Conservation (phyloP, 2,329 filamentous ascomycete species). For the Fusarium sp. region DNA sequence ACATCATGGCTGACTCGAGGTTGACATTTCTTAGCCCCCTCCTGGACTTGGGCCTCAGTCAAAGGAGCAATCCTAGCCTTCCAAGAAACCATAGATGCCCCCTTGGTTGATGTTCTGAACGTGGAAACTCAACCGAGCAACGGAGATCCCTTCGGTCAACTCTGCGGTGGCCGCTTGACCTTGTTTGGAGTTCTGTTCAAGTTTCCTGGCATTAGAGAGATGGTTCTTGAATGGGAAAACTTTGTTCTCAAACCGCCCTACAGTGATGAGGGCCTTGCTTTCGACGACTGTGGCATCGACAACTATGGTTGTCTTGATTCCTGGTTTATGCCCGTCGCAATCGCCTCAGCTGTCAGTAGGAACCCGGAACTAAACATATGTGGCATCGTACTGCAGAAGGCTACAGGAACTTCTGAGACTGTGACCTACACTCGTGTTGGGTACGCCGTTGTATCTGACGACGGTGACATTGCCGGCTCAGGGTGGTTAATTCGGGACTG, state of each 20-base stretch:
- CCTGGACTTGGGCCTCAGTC: neutral
- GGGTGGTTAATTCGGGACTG: neutral
- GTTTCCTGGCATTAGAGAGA: neutral
- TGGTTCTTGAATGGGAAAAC: too few relatives aligned
- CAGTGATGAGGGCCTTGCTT: neutral
- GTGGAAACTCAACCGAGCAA: neutral
- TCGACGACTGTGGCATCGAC: neutral
- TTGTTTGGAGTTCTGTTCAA: neutral
- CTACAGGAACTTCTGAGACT: too few relatives aligned
- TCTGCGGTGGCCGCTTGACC: neutral
- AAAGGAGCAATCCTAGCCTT: neutral
- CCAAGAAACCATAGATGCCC: too few relatives aligned
- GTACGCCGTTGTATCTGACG: neutral
- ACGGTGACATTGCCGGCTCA: neutral
- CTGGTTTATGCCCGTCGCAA: neutral
- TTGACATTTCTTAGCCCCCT: neutral
- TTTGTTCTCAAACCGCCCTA: neutral
- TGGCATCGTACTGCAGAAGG: neutral
- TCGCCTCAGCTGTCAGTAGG: neutral
- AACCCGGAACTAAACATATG: neutral
- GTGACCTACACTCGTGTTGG: neutral
- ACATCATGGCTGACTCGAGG: neutral
- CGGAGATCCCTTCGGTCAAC: neutral
- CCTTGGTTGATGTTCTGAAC: neutral
- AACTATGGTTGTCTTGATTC: neutral